phyloP scores from a whole-genome alignment of 441 rosid species.

The Adansonia rubrostipa region DNA sequence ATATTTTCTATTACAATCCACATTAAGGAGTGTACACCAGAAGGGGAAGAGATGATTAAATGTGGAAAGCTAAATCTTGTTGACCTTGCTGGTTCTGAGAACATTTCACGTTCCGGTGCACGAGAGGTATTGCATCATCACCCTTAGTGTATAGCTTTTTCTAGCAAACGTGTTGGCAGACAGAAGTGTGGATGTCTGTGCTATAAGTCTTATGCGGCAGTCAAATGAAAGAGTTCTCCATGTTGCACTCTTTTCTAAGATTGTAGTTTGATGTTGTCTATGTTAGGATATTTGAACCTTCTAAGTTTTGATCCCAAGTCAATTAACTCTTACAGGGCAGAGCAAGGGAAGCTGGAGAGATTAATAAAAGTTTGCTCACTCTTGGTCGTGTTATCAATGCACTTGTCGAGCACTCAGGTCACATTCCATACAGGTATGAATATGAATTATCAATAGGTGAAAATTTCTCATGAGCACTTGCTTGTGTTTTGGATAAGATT shows the following conservation, averaged over 20 bases:
- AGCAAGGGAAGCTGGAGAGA: slow-evolving; percentile 99
- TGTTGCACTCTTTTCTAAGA: slow-evolving; percentile 22
- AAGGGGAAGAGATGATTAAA: slow-evolving; percentile 97
- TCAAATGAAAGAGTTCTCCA: neutral
- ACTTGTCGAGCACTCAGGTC: slow-evolving; percentile 96
- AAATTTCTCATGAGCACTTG: slow-evolving; percentile 18
- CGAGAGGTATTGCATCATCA: slow-evolving; percentile 67
- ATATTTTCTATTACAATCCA: slow-evolving; percentile 98
- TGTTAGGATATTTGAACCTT: slow-evolving; percentile 7
- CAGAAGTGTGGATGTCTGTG: slow-evolving; percentile 1
- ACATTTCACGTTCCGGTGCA: slow-evolving; percentile 98
- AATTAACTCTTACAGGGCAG: slow-evolving; percentile 71
- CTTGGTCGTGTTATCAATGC: slow-evolving; percentile 98
- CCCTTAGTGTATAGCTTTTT: neutral
- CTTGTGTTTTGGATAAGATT: slow-evolving; percentile 19
- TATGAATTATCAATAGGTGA: slow-evolving; percentile 19
- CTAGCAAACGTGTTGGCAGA: neutral
- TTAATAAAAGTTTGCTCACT: slow-evolving; percentile 97
- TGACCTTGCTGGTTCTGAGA: slow-evolving; percentile 99
- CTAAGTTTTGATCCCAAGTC: slow-evolving; percentile 29
- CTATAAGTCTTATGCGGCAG: neutral
- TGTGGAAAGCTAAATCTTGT: slow-evolving; percentile 99
- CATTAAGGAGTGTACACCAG: slow-evolving; percentile 94
- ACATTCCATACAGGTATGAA: slow-evolving; percentile 88
- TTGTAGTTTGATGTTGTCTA: slow-evolving; percentile 22